Evolutionary conservation across 169 alveolate species (phyloP).

Genomic region (Plasmodium blacklocki): DNA sequence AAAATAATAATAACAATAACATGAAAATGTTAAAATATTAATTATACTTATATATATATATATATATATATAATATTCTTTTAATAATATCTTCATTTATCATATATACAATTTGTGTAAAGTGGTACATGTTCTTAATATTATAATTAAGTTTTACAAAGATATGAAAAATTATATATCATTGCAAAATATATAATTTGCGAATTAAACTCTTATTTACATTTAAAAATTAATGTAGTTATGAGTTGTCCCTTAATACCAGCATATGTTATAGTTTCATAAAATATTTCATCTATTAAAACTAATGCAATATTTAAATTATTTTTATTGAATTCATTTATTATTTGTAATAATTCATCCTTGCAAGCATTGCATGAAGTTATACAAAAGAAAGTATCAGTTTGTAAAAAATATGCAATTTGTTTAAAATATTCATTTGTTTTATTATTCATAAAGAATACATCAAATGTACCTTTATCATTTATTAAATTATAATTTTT

Average conservation of each 20-base stretch:
- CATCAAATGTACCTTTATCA: slow-evolving; percentile 84
- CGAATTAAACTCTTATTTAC: background rate
- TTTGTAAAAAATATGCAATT: slow-evolving; percentile 71
- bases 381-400: slow-evolving; percentile 70
- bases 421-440: slow-evolving; percentile 53
- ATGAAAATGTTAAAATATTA: too few relatives aligned
- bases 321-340: slow-evolving; percentile 28
- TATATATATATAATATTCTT: too few relatives aligned
- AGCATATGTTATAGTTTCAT: slow-evolving; percentile 62
- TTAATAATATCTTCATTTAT: too few relatives aligned
- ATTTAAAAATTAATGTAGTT: slow-evolving; percentile 48
- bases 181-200: background rate
- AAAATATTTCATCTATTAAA: slow-evolving; percentile 43
- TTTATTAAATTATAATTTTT: slow-evolving; percentile 73
- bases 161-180: too few relatives aligned
- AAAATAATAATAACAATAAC: too few relatives aligned
- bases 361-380: slow-evolving; percentile 82
- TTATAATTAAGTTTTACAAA: too few relatives aligned
- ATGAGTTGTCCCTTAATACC: slow-evolving; percentile 40
- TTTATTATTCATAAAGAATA: slow-evolving; percentile 81
- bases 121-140: too few relatives aligned
- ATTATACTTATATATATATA: too few relatives aligned
- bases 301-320: slow-evolving; percentile 4
- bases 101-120: too few relatives aligned
- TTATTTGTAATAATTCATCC: slow-evolving; percentile 76